These are phyloP conservation scores for Penicillium capsulatum DNA, from an alignment of 2,329 filamentous ascomycete species.

Conservation along the genomic window DNA sequence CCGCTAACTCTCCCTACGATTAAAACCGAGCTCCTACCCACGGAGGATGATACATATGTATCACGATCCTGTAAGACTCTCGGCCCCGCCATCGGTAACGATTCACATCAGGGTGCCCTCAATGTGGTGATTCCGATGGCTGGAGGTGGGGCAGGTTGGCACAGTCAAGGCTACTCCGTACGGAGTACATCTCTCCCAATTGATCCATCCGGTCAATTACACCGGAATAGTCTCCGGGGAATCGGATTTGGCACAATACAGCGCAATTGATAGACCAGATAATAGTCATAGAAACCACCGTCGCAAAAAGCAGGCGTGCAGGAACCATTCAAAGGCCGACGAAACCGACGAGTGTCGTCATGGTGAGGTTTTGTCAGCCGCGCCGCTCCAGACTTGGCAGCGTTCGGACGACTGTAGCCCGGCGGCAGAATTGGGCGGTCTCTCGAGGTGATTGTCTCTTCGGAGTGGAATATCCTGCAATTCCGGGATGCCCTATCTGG, in stretches of 20 bases:
- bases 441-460: constrained; percentile 9
- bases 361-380: constrained; percentile 22
- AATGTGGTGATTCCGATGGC: too few relatives aligned
- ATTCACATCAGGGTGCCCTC: constrained; percentile 9
- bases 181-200: constrained; percentile 32
- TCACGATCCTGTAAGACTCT: too few relatives aligned
- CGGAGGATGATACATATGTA: background rate
- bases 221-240: constrained; percentile 7
- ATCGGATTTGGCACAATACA: background rate
- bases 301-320: background rate
- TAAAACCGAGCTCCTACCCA: background rate
- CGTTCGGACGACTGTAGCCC: constrained; percentile 32
- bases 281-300: background rate
- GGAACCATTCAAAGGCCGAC: constrained; percentile 5
- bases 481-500: too few relatives aligned
- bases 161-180: too few relatives aligned
- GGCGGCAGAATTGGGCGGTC: constrained; percentile 14
- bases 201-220: constrained; percentile 29
- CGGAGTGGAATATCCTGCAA: too few relatives aligned
- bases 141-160: too few relatives aligned
- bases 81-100: background rate
- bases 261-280: background rate
- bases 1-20: constrained; percentile 5
- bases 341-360: constrained; percentile 11
- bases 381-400: constrained; percentile 11